These are phyloP conservation scores for Candida dubliniensis DNA, from an alignment of 1,139 yeast genomes.

Conservation along the genomic window DNA sequence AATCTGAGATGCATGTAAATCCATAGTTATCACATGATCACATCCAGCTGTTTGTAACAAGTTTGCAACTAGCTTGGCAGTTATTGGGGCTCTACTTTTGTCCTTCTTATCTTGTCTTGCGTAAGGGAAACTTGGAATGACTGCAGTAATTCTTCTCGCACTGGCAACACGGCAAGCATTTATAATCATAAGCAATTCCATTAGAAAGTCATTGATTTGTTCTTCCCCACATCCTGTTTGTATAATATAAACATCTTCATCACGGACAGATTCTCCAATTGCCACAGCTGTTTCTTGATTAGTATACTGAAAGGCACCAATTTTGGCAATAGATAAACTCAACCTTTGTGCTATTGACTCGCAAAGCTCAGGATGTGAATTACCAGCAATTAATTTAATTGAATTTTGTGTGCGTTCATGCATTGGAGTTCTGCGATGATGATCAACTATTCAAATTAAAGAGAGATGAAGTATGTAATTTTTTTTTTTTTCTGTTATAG, in stretches of 20 bases:
- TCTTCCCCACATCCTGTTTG: conserved; percentile 86
- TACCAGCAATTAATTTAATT: conserved; percentile 83
- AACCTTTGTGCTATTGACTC: conserved; percentile 63
- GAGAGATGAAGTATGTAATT: neutral
- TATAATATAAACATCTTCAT: conserved; percentile 89
- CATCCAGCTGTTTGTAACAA: conserved; percentile 96
- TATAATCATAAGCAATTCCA: conserved; percentile 87
- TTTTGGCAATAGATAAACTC: conserved; percentile 56
- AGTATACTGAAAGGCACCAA: conserved; percentile 69
- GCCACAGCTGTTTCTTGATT: conserved; percentile 89
- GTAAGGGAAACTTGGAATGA: conserved; percentile 93
- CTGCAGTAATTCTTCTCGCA: conserved; percentile 93
- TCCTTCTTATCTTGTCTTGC: conserved; percentile 98
- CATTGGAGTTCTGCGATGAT: conserved; percentile 6
- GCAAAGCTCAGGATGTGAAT: conserved; percentile 84
- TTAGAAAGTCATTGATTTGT: conserved; percentile 75
- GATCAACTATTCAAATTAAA: neutral
- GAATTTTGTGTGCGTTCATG: conserved; percentile 46
- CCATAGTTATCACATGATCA: conserved; percentile 96
- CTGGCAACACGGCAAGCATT: conserved; percentile 96
- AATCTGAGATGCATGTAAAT: conserved; percentile 93
- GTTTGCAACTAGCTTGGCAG: conserved; percentile 95
- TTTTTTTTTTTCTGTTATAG: neutral
- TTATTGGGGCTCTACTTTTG: conserved; percentile 94
- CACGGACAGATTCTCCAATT: conserved; percentile 93